These are phyloP conservation scores for Xylaria scruposa DNA, from an alignment of 495 filamentous ascomycete genomes.

Conservation along the genomic window DNA sequence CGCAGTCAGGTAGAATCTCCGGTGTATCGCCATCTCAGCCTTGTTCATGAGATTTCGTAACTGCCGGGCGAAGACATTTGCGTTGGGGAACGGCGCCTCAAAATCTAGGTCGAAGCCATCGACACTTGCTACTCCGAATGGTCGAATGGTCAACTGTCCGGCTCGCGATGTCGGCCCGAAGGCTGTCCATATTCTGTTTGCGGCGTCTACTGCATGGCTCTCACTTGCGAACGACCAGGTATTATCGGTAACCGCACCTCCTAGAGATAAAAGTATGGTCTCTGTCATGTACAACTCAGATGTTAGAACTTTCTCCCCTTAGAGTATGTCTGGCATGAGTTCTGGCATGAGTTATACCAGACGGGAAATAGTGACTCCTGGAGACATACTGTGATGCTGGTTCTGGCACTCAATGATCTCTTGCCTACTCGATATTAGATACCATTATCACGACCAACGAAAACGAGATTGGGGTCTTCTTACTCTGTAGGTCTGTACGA, in stretches of 20 bases:
- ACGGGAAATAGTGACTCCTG: not conserved
- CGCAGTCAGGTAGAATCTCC: conserved; percentile 60
- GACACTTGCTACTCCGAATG: conserved; percentile 59
- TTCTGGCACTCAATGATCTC: conserved; percentile 67
- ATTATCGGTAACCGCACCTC: conserved; percentile 53
- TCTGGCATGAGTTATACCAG: not conserved
- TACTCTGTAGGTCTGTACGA: conserved; percentile 10
- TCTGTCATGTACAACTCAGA: conserved; percentile 35
- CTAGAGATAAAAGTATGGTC: conserved; percentile 67
- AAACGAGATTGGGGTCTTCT: not conserved
- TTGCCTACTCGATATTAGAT: conserved; percentile 25
- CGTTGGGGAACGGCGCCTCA: conserved; percentile 48
- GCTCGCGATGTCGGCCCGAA: conserved; percentile 57
- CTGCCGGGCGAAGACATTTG: conserved; percentile 60
- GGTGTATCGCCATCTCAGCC: conserved; percentile 46
- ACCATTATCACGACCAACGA: not conserved
- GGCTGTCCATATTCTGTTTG: conserved; percentile 65
- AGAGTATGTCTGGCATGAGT: not conserved
- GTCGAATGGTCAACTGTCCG: conserved; percentile 41
- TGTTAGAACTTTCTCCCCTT: not conserved
- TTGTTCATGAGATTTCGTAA: conserved; percentile 55
- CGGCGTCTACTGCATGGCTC: conserved; percentile 58
- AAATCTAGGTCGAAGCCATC: conserved; percentile 65
- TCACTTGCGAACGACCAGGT: conserved; percentile 56
- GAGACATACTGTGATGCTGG: conserved; percentile 47